Evolutionary conservation across 495 filamentous ascomycete genomes (phyloP).

Genomic region (Pyrenula aspistea): DNA sequence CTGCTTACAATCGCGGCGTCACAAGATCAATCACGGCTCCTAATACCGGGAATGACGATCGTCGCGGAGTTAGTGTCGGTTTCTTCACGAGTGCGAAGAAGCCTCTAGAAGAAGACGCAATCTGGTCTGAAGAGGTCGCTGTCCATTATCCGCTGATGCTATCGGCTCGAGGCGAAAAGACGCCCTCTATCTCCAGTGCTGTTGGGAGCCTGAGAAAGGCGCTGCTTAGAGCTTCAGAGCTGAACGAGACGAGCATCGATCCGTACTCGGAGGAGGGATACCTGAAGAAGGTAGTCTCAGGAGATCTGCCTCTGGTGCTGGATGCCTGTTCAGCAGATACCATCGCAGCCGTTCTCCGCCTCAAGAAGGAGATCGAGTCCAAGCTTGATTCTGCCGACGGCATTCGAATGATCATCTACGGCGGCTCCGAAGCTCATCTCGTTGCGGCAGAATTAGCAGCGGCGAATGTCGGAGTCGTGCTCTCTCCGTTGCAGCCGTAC

Average conservation of each 20-base stretch:
- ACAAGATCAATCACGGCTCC: conserved; percentile 36
- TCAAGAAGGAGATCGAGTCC: conserved; percentile 18
- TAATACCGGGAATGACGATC: conserved; percentile 14
- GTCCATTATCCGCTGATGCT: conserved; percentile 21
- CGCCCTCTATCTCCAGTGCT: conserved; percentile 15
- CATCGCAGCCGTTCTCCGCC: conserved; percentile 16
- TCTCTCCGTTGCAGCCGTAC: conserved; percentile 30
- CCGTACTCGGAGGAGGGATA: conserved; percentile 16
- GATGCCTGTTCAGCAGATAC: conserved; percentile 3
- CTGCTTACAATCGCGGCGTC: conserved; percentile 35
- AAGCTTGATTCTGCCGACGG: conserved; percentile 18
- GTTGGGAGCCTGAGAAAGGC: conserved; percentile 14
- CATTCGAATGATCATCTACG: conserved; percentile 26
- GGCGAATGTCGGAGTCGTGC: conserved; percentile 31
- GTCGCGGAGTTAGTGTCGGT: conserved; percentile 31
- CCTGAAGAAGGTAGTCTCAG: conserved; percentile 16
- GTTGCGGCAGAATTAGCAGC: conserved; percentile 33
- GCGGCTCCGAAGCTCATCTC: conserved; percentile 35
- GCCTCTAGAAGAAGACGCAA: conserved; percentile 22
- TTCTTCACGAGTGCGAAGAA: conserved; percentile 30
- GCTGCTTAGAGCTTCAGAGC: conserved; percentile 1
- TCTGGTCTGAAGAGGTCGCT: conserved; percentile 28
- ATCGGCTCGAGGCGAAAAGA: conserved; percentile 7
- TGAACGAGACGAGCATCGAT: conserved; percentile 10
- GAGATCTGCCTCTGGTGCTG: conserved; percentile 21